phyloP scores from a whole-genome alignment of 2,329 filamentous ascomycete genomes.

The Penicillium oxalicum region DNA sequence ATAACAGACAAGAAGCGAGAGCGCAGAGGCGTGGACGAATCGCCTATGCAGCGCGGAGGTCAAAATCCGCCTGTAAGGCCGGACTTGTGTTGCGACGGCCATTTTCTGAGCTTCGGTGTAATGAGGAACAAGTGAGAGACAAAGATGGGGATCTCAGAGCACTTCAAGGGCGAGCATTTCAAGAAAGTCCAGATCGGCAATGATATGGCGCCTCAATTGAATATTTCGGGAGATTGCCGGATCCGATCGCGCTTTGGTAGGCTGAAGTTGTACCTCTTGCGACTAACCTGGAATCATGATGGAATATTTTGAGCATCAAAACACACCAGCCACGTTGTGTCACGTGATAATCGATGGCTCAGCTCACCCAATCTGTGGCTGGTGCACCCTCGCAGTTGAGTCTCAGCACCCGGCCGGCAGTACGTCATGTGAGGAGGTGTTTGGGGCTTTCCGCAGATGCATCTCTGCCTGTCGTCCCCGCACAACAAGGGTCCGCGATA shows the following conservation, averaged over 20 bases:
- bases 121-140: constrained; percentile 21
- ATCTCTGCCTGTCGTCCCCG: constrained; percentile 2
- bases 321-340: constrained; percentile 25
- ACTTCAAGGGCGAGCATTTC: constrained; percentile 17
- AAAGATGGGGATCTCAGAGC: constrained; percentile 16
- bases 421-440: constrained; percentile 27
- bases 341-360: constrained; percentile 22
- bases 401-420: constrained; percentile 9
- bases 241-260: constrained; percentile 6
- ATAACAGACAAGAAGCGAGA: constrained; percentile 68
- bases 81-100: constrained; percentile 34
- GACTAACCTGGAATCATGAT: constrained; percentile 7
- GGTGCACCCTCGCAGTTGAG: constrained; percentile 7
- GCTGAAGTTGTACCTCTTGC: constrained; percentile 11
- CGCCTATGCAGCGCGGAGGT: constrained; percentile 81
- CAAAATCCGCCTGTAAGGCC: constrained; percentile 76
- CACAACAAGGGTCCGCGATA: no score
- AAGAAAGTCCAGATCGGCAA: constrained; percentile 6
- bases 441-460: constrained; percentile 20
- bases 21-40: constrained; percentile 70
- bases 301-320: constrained; percentile 33
- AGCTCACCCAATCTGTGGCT: background rate
- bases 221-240: constrained; percentile 2
- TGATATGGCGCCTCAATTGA: background rate
- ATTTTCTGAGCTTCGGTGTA: constrained; percentile 27